These are phyloP conservation scores for Phaeosphaeriaceae sp. DNA, from an alignment of 2,329 filamentous ascomycete species.

Conservation along the genomic window DNA sequence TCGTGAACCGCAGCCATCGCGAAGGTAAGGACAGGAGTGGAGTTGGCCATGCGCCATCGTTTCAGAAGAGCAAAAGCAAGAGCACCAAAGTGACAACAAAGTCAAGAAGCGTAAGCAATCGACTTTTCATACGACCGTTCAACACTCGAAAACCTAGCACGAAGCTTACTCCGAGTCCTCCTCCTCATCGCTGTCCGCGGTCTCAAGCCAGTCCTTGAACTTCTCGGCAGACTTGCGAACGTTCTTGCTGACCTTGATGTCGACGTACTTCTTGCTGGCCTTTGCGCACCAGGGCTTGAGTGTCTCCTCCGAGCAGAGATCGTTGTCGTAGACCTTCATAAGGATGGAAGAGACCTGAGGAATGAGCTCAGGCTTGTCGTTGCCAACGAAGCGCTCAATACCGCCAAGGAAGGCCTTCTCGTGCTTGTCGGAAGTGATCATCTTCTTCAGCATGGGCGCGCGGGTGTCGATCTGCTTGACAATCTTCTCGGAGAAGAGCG, in stretches of 20 bases:
- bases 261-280: conserved; percentile 98
- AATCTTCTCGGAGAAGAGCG: conserved; percentile 91
- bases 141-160: neutral
- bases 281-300: conserved; percentile 91
- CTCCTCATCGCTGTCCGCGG: conserved; percentile 71
- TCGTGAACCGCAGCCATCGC: neutral
- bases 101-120: neutral
- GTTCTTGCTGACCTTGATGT: conserved; percentile 88
- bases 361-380: conserved; percentile 81
- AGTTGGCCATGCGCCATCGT: conserved; percentile 28
- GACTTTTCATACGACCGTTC: neutral
- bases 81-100: conserved; percentile 7
- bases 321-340: conserved; percentile 87
- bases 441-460: conserved; percentile 87
- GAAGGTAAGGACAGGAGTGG: conserved; percentile 23
- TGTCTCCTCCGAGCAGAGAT: conserved; percentile 86
- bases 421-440: conserved; percentile 89
- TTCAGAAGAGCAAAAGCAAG: conserved; percentile 14
- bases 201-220: conserved; percentile 89
- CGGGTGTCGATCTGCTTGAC: conserved; percentile 85
- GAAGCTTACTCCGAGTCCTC: conserved; percentile 36
- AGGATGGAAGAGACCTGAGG: conserved; percentile 84
- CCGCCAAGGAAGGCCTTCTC: conserved; percentile 95
- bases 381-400: conserved; percentile 89
- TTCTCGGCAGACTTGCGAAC: conserved; percentile 93